Conservation (phyloP, 768 basidiomycete species). For the Pulveroboletus sp. region DNA sequence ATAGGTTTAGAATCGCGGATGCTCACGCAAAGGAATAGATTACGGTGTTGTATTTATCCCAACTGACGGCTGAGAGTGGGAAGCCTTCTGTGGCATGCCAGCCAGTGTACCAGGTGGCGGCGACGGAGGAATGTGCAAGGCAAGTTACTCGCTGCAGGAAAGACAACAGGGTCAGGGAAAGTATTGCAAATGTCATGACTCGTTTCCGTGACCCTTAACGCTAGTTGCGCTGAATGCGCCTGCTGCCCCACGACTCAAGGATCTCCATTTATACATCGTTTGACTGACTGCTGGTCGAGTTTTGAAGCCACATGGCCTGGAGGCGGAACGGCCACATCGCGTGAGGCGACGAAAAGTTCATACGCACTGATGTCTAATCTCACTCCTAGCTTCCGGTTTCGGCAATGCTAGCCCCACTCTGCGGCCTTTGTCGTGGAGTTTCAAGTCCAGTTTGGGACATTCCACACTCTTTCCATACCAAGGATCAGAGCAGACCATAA, state of each 20-base stretch:
- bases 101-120: slow-evolving; percentile 63
- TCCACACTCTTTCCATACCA: no score
- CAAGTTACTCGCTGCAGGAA: not conserved
- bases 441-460: no score
- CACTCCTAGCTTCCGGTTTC: no score
- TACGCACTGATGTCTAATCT: no score
- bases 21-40: slow-evolving; percentile 67
- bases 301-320: not conserved
- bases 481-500: no score
- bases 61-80: slow-evolving; percentile 51
- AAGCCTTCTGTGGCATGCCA: slow-evolving; percentile 54
- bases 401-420: no score
- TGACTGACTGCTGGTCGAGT: no score
- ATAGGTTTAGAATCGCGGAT: not conserved
- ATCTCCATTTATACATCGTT: slow-evolving; percentile 9
- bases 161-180: slow-evolving; percentile 6
- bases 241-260: no score
- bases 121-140: slow-evolving; percentile 27
- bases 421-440: no score
- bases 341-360: not conserved
- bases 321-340: not conserved
- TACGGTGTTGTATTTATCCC: slow-evolving; percentile 70
- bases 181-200: not conserved
- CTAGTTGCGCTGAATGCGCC: not conserved
- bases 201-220: not conserved